Evolutionary conservation across 2,329 filamentous ascomycete genomes (phyloP).

Genomic region (Leptodontidium sp.): DNA sequence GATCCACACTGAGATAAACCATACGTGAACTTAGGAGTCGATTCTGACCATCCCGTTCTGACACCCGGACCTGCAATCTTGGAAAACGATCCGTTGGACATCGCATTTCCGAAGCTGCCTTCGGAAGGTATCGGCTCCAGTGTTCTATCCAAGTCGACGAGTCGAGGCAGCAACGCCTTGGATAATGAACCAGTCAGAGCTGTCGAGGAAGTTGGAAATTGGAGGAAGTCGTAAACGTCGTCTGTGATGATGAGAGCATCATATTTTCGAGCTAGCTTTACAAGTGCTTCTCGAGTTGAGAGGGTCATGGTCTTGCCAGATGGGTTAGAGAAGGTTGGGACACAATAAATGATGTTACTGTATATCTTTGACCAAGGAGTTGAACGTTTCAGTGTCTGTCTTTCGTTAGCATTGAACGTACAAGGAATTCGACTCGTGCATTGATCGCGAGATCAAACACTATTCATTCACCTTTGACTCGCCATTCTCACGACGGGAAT

Average conservation of each 20-base stretch:
- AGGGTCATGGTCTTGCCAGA: constrained; percentile 84
- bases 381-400: constrained; percentile 34
- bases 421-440: not conserved
- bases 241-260: constrained; percentile 87
- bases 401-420: constrained; percentile 11
- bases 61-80: constrained; percentile 86
- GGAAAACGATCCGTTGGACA: constrained; percentile 89
- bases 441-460: not conserved
- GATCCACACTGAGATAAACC: constrained; percentile 62
- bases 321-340: constrained; percentile 90
- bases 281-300: constrained; percentile 69
- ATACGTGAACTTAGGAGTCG: constrained; percentile 64
- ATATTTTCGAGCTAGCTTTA: constrained; percentile 78
- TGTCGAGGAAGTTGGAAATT: constrained; percentile 66
- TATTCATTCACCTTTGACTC: constrained; percentile 27
- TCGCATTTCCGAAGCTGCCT: constrained; percentile 76
- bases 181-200: constrained; percentile 22
- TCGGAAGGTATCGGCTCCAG: constrained; percentile 64
- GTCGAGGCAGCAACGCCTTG: constrained; percentile 64
- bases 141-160: constrained; percentile 80
- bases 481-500: constrained; percentile 21
- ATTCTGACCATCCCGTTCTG: constrained; percentile 89
- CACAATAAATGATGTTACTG: constrained; percentile 85
- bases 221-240: constrained; percentile 93
- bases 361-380: constrained; percentile 79